phyloP scores from a whole-genome alignment of 176 grass and related monocot genomes.

The Ensete ventricosum region DNA sequence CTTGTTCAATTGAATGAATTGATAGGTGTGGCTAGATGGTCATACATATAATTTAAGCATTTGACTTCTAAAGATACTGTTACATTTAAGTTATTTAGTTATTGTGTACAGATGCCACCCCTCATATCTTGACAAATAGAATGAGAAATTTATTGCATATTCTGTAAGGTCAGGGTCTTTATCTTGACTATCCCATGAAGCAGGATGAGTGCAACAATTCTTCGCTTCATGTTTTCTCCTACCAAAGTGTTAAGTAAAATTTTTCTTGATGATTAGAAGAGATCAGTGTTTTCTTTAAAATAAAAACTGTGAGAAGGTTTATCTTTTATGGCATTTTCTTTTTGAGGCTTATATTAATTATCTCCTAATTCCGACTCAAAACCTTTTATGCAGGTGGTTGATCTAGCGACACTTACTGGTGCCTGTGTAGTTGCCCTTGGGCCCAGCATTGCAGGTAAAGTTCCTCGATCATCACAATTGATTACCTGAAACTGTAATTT shows the following conservation, averaged over 20 bases:
- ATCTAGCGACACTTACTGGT: constrained; percentile 89
- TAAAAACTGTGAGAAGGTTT: neutral
- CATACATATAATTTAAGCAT: too few relatives aligned
- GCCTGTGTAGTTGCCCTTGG: constrained; percentile 79
- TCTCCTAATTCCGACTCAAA: neutral
- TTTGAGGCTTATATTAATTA: neutral
- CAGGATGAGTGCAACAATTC: too few relatives aligned
- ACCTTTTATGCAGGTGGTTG: constrained; percentile 51
- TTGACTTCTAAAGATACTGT: too few relatives aligned
- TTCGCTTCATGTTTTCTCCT: neutral
- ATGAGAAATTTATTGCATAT: too few relatives aligned
- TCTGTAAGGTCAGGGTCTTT: too few relatives aligned
- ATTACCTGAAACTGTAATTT: neutral
- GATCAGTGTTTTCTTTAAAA: neutral
- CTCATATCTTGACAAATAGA: too few relatives aligned
- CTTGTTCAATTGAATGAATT: too few relatives aligned
- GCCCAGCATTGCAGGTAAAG: constrained; percentile 71
- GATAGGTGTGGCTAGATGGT: too few relatives aligned
- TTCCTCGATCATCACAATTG: neutral
- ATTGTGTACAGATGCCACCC: too few relatives aligned
- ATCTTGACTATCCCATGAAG: too few relatives aligned
- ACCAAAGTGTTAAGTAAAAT: neutral
- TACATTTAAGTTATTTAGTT: too few relatives aligned
- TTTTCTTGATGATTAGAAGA: neutral
- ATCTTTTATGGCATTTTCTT: neutral